Percentiles rank a stretch among this genome's conserved stretches.
Evolutionary conservation across 768 basidiomycete species (phyloP).

Genomic region (Trametes elegans): DNA sequence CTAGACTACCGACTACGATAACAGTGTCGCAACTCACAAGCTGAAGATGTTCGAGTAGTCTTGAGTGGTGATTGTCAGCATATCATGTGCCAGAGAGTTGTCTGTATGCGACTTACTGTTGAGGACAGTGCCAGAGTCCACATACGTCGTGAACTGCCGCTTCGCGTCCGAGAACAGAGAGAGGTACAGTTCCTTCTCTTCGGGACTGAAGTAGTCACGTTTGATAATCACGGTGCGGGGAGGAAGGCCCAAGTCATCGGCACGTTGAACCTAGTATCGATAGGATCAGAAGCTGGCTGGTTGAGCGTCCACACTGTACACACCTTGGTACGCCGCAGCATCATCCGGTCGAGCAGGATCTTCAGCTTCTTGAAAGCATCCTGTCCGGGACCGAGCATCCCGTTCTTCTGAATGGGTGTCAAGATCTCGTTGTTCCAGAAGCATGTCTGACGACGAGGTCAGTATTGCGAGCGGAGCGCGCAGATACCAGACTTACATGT

Average conservation of each 20-base stretch:
- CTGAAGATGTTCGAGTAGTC: conserved; percentile 91
- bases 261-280: conserved; percentile 73
- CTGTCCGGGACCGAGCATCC: conserved; percentile 76
- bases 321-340: conserved; percentile 90
- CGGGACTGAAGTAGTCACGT: conserved; percentile 90
- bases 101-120: conserved; percentile 70
- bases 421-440: conserved; percentile 98
- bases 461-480: too few relatives aligned
- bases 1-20: too few relatives aligned
- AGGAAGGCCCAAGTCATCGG: conserved; percentile 94
- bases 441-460: conserved; percentile 59
- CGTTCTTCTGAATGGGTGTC: conserved; percentile 92
- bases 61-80: conserved; percentile 27
- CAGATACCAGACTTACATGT: conserved; percentile 45
- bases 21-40: conserved; percentile 43
- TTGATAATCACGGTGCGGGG: conserved; percentile 89
- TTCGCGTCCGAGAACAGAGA: conserved; percentile 92
- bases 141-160: conserved; percentile 87
- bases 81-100: too few relatives aligned
- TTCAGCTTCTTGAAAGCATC: conserved; percentile 90
- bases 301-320: not conserved
- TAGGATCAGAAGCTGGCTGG: not conserved
- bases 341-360: conserved; percentile 88
- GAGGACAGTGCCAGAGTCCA: conserved; percentile 84
- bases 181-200: conserved; percentile 93